Base-by-base conservation (phyloP, 2,329 filamentous ascomycete genomes). In the Calonectria naviculata region DNA sequence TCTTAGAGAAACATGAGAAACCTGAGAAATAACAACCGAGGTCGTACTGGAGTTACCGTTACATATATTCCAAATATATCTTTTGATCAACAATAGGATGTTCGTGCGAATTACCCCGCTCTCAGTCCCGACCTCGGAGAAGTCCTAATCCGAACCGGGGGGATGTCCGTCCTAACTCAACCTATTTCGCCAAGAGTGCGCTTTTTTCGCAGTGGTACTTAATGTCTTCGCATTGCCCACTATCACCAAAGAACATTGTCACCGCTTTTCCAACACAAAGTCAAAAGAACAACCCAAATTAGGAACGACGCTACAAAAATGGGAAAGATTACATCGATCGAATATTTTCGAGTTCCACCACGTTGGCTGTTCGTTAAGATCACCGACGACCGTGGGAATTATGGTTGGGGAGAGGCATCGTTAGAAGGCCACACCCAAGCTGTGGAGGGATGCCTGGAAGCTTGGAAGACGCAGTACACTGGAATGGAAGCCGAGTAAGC, bases 361-460 rank as follows among this genome's bases (percentile, higher is more conserved):
- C 87, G 93, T 46, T 95, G 93, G 93, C 86, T 95, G 1, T 94
- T 95, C 74, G 93, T 95, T 74, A 95, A 95, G 80, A 89, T 95
- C 73, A 91, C 89, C 2, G 93, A 95, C 78, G 89, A 91, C 38
- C 86, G 87, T 2, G 92, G 89, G 4, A 86, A 89, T 38, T 84
- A 87, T 62, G 93, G 93, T 8, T 95, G 93, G 93, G 93, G 93
- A 21, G 93, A 95, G 80, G 92, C 91, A 0, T 93, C 92, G 0
- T 83, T 95, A 0, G 93, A 95, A 81, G 93, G 93, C 0, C 93
- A 95, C 76, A 91, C 91, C 0, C 88, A 93, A 68, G 92, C 93
- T 2, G 92, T 95, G 0, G 93, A 95, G 79, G 93, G 93, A 0
- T 92, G 92, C 65, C 83, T 95, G 1, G 90, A 94, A 79, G 92